Percentiles rank a stretch among this genome's conserved stretches.
Conservation (phyloP, 768 basidiomycete species). For the Naganishia vishniacii region DNA sequence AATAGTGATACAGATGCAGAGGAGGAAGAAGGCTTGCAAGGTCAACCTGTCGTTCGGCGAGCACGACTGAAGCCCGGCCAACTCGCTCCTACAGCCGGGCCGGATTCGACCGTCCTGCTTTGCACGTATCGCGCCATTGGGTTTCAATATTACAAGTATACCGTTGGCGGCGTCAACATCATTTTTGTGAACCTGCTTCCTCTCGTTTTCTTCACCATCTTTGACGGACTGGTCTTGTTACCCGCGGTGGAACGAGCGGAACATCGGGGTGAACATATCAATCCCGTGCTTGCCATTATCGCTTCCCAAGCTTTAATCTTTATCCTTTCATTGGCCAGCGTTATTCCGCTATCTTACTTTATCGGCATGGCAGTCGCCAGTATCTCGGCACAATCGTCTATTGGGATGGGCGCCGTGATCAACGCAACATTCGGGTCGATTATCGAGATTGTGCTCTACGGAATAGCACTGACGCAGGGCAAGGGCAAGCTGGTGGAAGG, state of each 20-base stretch:
- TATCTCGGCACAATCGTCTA: constrained; percentile 95
- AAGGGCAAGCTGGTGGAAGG: constrained; percentile 96
- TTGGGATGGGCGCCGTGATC: constrained; percentile 99
- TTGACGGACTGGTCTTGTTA: constrained; percentile 79
- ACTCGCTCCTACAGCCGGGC: constrained; percentile 69
- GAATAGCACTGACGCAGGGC: constrained; percentile 77
- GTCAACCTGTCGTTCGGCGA: constrained; percentile 58
- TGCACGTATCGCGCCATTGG: constrained; percentile 92
- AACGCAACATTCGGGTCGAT: constrained; percentile 99
- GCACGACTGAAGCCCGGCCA: constrained; percentile 79
- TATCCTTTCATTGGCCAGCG: constrained; percentile 72
- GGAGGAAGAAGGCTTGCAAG: constrained; percentile 43
- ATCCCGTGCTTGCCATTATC: constrained; percentile 60
- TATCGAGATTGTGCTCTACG: constrained; percentile 91
- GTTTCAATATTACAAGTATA: constrained; percentile 95
- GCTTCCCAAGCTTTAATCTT: constrained; percentile 76
- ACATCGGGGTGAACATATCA: constrained; percentile 55
- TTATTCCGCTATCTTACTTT: constrained; percentile 97
- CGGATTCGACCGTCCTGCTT: constrained; percentile 77
- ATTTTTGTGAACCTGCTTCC: constrained; percentile 91
- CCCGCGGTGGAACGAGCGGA: constrained; percentile 59
- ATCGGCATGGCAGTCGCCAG: constrained; percentile 99
- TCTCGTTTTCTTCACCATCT: constrained; percentile 90
- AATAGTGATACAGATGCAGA: constrained; percentile 28
- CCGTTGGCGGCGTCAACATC: constrained; percentile 96